phyloP scores from a whole-genome alignment of 352 stramenopile species.

The Pythium pyrilobum region DNA sequence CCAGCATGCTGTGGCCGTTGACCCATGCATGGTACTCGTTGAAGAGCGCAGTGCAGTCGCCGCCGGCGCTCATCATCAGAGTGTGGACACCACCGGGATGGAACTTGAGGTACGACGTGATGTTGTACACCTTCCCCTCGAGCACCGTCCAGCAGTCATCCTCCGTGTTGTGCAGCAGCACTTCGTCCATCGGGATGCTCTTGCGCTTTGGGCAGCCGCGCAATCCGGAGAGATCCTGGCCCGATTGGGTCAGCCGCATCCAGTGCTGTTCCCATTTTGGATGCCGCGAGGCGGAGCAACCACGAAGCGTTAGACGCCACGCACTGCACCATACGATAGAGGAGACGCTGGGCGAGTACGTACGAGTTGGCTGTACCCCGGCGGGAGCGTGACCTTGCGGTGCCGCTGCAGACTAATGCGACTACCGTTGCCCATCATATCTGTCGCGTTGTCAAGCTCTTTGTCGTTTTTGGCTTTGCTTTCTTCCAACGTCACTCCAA shows the following conservation, averaged over 20 bases:
- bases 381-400: slow-evolving; percentile 77
- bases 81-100: slow-evolving; percentile 95
- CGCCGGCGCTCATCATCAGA: slow-evolving; percentile 89
- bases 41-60: slow-evolving; percentile 94
- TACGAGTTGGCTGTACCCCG: slow-evolving; percentile 91
- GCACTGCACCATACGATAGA: background rate
- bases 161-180: slow-evolving; percentile 80
- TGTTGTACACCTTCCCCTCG: slow-evolving; percentile 90
- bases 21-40: slow-evolving; percentile 97
- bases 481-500: background rate
- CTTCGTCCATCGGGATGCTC: slow-evolving; percentile 79
- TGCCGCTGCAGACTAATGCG: slow-evolving; percentile 58
- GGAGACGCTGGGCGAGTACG: background rate
- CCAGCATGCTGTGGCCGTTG: slow-evolving; percentile 89
- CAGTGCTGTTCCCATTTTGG: slow-evolving; percentile 92
- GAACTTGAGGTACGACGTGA: slow-evolving; percentile 96
- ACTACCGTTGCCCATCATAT: slow-evolving; percentile 44
- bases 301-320: background rate
- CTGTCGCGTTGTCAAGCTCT: no score
- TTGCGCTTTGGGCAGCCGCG: slow-evolving; percentile 43
- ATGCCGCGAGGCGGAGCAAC: background rate
- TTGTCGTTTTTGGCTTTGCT: background rate
- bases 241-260: slow-evolving; percentile 82
- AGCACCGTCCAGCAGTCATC: slow-evolving; percentile 94
- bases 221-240: slow-evolving; percentile 85